These are phyloP conservation scores for Russula sp. DNA, from an alignment of 768 basidiomycete species.

Conservation along the genomic window DNA sequence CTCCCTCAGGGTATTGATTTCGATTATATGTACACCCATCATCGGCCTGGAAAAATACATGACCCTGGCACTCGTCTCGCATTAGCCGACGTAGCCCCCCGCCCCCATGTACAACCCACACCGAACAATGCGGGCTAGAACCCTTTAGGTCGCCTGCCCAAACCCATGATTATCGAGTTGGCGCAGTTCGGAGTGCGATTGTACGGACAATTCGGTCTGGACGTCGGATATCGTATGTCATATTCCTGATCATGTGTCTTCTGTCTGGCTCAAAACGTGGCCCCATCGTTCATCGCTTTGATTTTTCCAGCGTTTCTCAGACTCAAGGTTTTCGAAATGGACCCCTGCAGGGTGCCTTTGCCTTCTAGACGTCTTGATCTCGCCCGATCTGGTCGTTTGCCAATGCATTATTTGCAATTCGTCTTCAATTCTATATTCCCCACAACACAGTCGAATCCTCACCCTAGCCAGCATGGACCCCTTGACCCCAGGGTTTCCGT, in stretches of 20 bases:
- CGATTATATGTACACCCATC: no score
- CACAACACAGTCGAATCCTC: background rate
- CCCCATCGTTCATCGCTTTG: background rate
- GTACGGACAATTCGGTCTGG: slow-evolving; percentile 1
- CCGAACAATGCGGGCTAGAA: background rate
- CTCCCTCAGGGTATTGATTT: no score
- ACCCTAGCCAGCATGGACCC: background rate
- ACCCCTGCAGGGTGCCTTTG: background rate
- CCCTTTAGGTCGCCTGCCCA: background rate
- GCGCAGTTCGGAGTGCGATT: background rate
- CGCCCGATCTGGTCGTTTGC: slow-evolving; percentile 2
- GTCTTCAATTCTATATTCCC: background rate
- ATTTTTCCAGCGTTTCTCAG: background rate
- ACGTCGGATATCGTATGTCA: background rate
- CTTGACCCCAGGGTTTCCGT: background rate
- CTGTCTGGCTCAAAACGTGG: slow-evolving; percentile 11
- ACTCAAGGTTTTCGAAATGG: background rate
- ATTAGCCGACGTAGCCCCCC: background rate
- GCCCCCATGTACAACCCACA: background rate
- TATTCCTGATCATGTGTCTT: slow-evolving; percentile 16
- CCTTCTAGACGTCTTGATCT: slow-evolving; percentile 19
- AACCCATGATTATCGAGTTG: background rate
- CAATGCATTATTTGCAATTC: slow-evolving; percentile 2
- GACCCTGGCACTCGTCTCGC: background rate
- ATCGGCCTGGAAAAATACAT: background rate